Evolutionary conservation across 495 filamentous ascomycete genomes (phyloP), one percentile per base, ranked within the genome.

Genomic region (Aspergillus bridgeri): DNA sequence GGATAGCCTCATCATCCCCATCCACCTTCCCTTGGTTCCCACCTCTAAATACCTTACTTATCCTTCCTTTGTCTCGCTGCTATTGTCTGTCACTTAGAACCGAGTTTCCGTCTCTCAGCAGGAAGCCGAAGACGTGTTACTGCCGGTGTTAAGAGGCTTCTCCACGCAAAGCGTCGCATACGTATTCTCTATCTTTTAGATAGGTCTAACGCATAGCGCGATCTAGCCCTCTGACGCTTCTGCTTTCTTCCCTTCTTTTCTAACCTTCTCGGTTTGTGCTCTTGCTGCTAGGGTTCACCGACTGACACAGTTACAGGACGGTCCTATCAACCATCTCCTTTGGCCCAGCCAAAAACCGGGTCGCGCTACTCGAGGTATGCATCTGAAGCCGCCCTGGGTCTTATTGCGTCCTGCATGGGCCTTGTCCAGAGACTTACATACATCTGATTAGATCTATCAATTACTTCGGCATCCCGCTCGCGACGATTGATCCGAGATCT

Each of bases 231-330:
- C 51, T 57, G 51, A 60, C 42, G 50, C 46, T 60, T 53, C 51
- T 29, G 43, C 48, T 64, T 44, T 49, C 44, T 61, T 59, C 53
- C 60, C 59, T 51, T 54, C 27, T 48, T 29, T 13, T 52, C 51
- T 63, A 59, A 56, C 54, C 54, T 25, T 51, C 45, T 53, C 58
- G 58, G 53, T 56, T 58, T 57, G 61, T 67, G 61, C 60, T 25
- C 57, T 60, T 62, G 56, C 19, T 60, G 60, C 13, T 42, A 47
- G 33, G 58, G 72, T 53, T 59, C 75, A 75, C 68, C 60, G 60
- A 70, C 75, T 77, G 63, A 77, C 75, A 75, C 71, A 49, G 60
- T 60, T 66, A 65, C 65, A 73, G 71, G 53, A 47, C 66, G 57
- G 48, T 62, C 59, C 54, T 23, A 47, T 54, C 33, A 2, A 47